Conservation (phyloP, 2,329 filamentous ascomycete genomes). For the Fusarium staphyleae region DNA sequence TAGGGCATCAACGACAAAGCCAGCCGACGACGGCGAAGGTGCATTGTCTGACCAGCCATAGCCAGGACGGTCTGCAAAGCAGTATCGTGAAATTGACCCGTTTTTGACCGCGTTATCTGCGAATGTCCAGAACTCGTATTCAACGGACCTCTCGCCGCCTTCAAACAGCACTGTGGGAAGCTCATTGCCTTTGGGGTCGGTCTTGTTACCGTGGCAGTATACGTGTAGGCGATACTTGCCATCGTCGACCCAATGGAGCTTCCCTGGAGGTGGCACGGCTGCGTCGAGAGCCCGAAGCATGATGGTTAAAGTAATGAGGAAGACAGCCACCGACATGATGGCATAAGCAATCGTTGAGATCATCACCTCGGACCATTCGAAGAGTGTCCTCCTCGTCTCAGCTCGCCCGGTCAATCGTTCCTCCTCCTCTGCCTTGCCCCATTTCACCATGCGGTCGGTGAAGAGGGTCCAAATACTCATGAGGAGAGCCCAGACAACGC, state of each 20-base stretch:
- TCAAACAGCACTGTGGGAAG: conserved; percentile 87
- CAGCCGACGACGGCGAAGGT: conserved; percentile 89
- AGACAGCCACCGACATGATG: conserved; percentile 69
- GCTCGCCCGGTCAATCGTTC: conserved; percentile 87
- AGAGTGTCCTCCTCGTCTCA: conserved; percentile 81
- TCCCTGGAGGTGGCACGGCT: conserved; percentile 74
- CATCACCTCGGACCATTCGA: conserved; percentile 85
- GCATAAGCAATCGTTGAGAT: conserved; percentile 75
- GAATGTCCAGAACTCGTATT: conserved; percentile 80
- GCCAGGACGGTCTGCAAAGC: conserved; percentile 93
- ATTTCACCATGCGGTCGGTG: conserved; percentile 83
- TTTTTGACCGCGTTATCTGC: conserved; percentile 78
- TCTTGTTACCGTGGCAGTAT: conserved; percentile 77
- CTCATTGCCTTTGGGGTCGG: conserved; percentile 57
- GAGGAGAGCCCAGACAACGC: conserved; percentile 80
- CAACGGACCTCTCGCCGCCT: conserved; percentile 79
- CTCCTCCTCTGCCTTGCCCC: conserved; percentile 93
- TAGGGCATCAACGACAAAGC: conserved; percentile 88
- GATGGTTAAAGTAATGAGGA: conserved; percentile 81
- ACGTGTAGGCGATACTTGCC: conserved; percentile 88
- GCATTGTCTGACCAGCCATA: conserved; percentile 89
- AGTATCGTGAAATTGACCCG: conserved; percentile 86
- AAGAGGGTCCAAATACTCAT: conserved; percentile 81
- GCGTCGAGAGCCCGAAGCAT: conserved; percentile 82
- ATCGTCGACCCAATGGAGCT: conserved; percentile 80